These are phyloP conservation scores for Ophiostoma angusticollis DNA, from an alignment of 2,329 filamentous ascomycete genomes.

Conservation along the genomic window DNA sequence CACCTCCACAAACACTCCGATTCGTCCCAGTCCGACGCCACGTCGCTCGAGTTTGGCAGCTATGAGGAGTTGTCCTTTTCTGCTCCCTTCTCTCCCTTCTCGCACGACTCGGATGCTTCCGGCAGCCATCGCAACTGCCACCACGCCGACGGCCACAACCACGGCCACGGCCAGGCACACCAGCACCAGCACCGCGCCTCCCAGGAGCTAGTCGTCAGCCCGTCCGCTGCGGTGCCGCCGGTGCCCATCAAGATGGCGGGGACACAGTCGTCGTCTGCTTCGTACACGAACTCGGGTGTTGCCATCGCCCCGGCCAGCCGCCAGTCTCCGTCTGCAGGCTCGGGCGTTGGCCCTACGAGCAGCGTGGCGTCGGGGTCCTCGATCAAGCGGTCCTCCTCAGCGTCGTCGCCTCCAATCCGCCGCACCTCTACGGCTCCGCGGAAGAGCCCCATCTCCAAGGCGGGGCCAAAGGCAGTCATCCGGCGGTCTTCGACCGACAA, in stretches of 20 bases:
- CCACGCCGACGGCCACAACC: slow-evolving; percentile 34
- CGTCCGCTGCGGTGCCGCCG: slow-evolving; percentile 53
- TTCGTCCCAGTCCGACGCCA: slow-evolving; percentile 62
- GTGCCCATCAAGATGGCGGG: slow-evolving; percentile 55
- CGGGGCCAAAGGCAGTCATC: slow-evolving; percentile 63
- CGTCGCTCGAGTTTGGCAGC: slow-evolving; percentile 57
- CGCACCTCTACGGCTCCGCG: slow-evolving; percentile 53
- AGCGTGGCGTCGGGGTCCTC: background rate
- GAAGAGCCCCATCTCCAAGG: slow-evolving; percentile 70
- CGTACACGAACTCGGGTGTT: slow-evolving; percentile 1
- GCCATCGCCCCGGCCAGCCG: slow-evolving; percentile 31
- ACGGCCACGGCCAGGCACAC: slow-evolving; percentile 30
- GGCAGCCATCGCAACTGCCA: slow-evolving; percentile 49
- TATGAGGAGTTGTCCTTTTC: slow-evolving; percentile 67
- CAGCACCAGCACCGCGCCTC: slow-evolving; percentile 33
- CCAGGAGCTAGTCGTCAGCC: slow-evolving; percentile 49
- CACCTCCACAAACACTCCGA: slow-evolving; percentile 81
- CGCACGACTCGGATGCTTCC: slow-evolving; percentile 60
- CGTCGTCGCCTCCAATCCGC: slow-evolving; percentile 50
- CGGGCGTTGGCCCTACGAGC: slow-evolving; percentile 33
- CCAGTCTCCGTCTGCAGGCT: slow-evolving; percentile 47
- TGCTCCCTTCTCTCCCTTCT: slow-evolving; percentile 58
- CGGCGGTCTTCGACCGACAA: slow-evolving; percentile 66
- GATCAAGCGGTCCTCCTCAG: slow-evolving; percentile 29
- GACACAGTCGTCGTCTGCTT: slow-evolving; percentile 12